phyloP scores from a whole-genome alignment of 768 basidiomycete genomes.

The Suillus plorans region DNA sequence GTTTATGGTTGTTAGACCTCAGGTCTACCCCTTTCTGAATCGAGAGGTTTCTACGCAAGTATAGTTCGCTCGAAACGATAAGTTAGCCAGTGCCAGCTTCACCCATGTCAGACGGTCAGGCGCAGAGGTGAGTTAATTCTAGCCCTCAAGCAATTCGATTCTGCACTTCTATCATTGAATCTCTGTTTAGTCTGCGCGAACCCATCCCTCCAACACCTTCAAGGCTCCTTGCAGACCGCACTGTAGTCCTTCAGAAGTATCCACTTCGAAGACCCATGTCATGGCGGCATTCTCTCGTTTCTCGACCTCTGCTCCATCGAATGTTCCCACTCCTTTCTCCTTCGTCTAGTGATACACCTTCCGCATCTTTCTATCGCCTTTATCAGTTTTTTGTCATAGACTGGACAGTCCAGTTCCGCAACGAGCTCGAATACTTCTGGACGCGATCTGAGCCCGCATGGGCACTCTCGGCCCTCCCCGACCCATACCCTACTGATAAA shows the following conservation, averaged over 20 bases:
- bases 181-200: background rate
- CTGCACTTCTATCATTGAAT: background rate
- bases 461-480: slow-evolving; percentile 17
- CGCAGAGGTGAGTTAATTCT: background rate
- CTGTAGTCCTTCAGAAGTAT: background rate
- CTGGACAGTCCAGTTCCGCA: slow-evolving; percentile 26
- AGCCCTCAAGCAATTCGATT: background rate
- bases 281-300: slow-evolving; percentile 1
- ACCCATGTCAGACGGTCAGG: background rate
- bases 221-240: slow-evolving; percentile 7
- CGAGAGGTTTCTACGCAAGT: background rate
- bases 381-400: slow-evolving; percentile 31
- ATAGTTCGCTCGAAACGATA: background rate
- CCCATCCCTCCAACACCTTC: slow-evolving; percentile 7
- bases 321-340: slow-evolving; percentile 5
- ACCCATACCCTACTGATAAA: slow-evolving; percentile 7
- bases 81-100: background rate
- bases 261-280: slow-evolving; percentile 1
- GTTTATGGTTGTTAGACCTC: background rate
- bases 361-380: slow-evolving; percentile 35
- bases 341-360: slow-evolving; percentile 19
- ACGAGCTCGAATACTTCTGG: slow-evolving; percentile 36
- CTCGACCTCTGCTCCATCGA: background rate
- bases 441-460: background rate
- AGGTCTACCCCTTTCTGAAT: background rate